Evolutionary conservation across 73 alveolate species (phyloP).

Genomic region (Uronychia setigera): DNA sequence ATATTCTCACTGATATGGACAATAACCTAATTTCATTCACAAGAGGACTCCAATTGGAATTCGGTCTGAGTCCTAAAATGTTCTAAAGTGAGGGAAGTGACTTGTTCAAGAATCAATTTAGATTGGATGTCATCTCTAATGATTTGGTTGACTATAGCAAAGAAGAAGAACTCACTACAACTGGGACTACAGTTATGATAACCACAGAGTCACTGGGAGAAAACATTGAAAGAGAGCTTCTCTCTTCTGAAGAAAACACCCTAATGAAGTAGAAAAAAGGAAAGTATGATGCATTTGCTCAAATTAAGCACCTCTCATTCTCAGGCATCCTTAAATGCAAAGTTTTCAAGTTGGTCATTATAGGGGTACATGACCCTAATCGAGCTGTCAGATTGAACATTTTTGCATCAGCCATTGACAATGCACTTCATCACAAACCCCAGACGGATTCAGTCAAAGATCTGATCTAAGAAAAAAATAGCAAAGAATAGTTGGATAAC

Average conservation of each 20-base stretch:
- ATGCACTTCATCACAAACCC: too few relatives aligned
- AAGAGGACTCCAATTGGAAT: background rate
- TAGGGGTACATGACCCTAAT: background rate
- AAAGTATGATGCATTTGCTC: background rate
- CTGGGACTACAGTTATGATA: background rate
- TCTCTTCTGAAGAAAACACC: background rate
- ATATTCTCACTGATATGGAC: background rate
- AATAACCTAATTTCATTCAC: background rate
- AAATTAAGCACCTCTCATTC: background rate
- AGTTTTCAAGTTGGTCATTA: background rate
- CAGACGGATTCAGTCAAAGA: too few relatives aligned
- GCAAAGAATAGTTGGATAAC: too few relatives aligned
- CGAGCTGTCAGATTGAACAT: background rate
- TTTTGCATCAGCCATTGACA: background rate
- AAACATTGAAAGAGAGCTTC: background rate
- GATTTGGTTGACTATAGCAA: background rate
- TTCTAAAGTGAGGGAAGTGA: background rate
- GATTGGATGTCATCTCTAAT: background rate
- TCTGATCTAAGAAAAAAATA: too few relatives aligned
- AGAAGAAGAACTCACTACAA: background rate
- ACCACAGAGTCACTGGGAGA: background rate
- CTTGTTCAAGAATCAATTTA: background rate
- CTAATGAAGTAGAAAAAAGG: background rate
- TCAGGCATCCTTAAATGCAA: background rate
- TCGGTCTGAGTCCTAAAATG: slow-evolving; percentile 5